Base-by-base conservation (phyloP, 768 basidiomycete genomes). In the Collybiopsis confluens region DNA sequence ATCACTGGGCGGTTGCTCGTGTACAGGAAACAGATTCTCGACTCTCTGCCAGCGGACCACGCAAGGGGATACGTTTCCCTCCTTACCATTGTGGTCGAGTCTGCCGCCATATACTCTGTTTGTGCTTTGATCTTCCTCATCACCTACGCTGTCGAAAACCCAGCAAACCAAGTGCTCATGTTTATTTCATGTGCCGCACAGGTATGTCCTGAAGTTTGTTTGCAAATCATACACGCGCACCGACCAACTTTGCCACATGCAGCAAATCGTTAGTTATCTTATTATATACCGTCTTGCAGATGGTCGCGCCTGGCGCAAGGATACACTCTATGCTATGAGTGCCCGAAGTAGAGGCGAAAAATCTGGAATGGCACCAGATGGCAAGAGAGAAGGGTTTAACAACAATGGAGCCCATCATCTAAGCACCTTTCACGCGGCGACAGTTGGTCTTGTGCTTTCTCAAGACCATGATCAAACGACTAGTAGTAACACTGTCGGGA, bases 271-370 rank as follows among this genome's bases (percentile, higher is more conserved):
- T 2, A 70, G 71, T 11, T 68, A 74, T 44, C 66, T 76, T 30
- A 76, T 76, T 28, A 73, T 73, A 33, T 70, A 68, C 33, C 72
- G 74, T 26, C 60, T 76, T 27, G 68, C 70, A 2, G 67, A 73
- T 46, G 75, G 75, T 5, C 69, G 68, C 30, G 74, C 70, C 2
- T 76, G 73, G 74, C 54, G 60, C 20, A 56, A 35, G 35, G 64
- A 70, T 23, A 66, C 65, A 1, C 48, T 68, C 10, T 48, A 56
- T 23, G 57, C 58, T 26, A 8, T 46, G 41, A 41, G 36, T 27
- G 36, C 36, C 9, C 28, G 30, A 13, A 30, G 30, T n/a, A 23
- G 23, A 2, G 27, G 18, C 27, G 13, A 15, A 4, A 24, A 15
- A 36, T n/a, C 16, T n/a, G 27, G 20, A 35, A 44, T 20, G 18